These are phyloP conservation scores for Achaetomiella virescens DNA, from an alignment of 495 filamentous ascomycete genomes.

Conservation along the genomic window DNA sequence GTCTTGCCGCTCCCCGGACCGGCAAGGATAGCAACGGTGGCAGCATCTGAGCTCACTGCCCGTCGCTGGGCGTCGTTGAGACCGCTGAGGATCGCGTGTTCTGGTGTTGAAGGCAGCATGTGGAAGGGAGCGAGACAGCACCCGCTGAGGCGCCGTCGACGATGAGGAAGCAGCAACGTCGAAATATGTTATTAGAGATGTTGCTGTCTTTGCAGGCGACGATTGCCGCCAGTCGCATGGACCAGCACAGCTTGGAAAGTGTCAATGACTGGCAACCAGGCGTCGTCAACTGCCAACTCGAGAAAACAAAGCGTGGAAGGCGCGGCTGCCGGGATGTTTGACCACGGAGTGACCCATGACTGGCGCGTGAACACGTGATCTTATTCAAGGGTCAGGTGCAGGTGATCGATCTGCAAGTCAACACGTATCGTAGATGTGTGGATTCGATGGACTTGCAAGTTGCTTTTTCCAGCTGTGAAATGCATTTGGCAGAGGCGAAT, in stretches of 20 bases:
- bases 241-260: neutral
- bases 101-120: conserved; percentile 9
- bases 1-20: conserved; percentile 85
- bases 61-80: conserved; percentile 77
- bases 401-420: too few relatives aligned
- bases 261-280: neutral
- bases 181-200: neutral
- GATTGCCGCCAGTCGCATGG: too few relatives aligned
- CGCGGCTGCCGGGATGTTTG: neutral
- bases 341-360: neutral
- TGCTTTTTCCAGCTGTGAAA: too few relatives aligned
- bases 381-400: too few relatives aligned
- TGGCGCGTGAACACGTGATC: neutral
- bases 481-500: neutral
- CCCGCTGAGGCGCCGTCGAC: neutral
- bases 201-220: too few relatives aligned
- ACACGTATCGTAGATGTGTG: too few relatives aligned
- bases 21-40: conserved; percentile 85
- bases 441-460: too few relatives aligned
- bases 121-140: neutral
- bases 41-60: conserved; percentile 75
- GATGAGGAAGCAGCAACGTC: neutral
- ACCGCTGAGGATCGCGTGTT: conserved; percentile 48
- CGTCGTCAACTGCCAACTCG: neutral
- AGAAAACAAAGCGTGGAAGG: neutral